Percentiles rank a stretch among this genome's conserved stretches.
These are phyloP conservation scores for Dendrobium huoshanense DNA, from an alignment of 106 monocot genomes.

Conservation along the genomic window DNA sequence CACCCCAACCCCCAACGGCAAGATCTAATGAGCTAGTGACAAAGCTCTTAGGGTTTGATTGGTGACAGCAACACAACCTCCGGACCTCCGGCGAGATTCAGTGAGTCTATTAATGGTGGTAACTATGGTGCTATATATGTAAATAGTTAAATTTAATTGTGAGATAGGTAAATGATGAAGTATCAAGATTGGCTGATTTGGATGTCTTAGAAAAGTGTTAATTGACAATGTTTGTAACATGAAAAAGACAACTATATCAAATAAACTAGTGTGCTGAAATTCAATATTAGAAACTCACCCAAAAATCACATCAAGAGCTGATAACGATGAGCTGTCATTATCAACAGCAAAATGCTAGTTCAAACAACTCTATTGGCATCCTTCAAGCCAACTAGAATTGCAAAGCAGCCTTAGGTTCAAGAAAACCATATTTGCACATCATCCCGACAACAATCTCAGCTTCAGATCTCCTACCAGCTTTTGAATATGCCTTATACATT, in stretches of 20 bases:
- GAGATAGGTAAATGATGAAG: too few species aligned
- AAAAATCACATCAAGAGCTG: background rate
- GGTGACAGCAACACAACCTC: too few species aligned
- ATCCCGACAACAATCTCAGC: slow-evolving; percentile 48
- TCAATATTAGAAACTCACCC: background rate
- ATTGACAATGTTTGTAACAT: too few species aligned
- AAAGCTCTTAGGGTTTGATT: too few species aligned
- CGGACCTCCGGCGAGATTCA: too few species aligned
- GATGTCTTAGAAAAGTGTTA: too few species aligned
- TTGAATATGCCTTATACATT: slow-evolving; percentile 61
- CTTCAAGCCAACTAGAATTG: slow-evolving; percentile 7
- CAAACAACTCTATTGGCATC: background rate
- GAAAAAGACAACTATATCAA: background rate
- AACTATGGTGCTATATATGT: too few species aligned
- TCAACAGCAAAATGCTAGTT: background rate
- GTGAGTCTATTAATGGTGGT: too few species aligned
- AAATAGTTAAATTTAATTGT: too few species aligned
- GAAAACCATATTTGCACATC: slow-evolving; percentile 79
- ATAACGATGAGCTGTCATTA: background rate
- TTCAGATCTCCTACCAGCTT: slow-evolving; percentile 48
- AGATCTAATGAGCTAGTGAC: too few species aligned
- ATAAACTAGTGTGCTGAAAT: background rate
- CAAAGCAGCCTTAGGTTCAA: slow-evolving; percentile 10
- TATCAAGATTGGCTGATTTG: too few species aligned
- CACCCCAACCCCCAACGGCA: too few species aligned